A percentile compares a stretch with the other conserved stretches of the same genome.
Conservation (phyloP, 495 filamentous ascomycete species). For the Aspergillus bridgeri region DNA sequence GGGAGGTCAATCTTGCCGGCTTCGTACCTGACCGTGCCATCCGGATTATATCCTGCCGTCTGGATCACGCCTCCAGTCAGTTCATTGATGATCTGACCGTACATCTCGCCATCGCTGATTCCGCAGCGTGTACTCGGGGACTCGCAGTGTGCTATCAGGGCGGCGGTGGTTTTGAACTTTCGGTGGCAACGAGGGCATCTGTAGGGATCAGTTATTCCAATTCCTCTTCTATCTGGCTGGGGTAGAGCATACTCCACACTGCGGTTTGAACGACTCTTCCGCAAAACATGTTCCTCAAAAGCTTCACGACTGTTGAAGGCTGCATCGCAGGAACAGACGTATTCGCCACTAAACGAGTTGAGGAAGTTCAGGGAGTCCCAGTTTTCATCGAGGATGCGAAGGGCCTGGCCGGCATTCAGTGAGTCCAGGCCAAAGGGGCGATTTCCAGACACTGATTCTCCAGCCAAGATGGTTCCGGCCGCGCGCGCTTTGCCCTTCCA, state of each 20-base stretch:
- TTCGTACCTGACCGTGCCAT: conserved; percentile 26
- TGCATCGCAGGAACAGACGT: conserved; percentile 24
- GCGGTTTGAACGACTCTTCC: conserved; percentile 11
- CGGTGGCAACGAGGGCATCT: conserved; percentile 46
- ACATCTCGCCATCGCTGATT: conserved; percentile 32
- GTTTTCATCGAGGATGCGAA: conserved; percentile 12
- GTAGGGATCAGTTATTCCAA: no score
- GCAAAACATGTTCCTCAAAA: conserved; percentile 25
- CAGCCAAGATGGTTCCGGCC: not conserved
- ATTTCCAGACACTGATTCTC: not conserved
- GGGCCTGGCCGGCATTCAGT: conserved; percentile 5
- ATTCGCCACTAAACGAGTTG: conserved; percentile 18
- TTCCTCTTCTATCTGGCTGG: not conserved
- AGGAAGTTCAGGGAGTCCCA: conserved; percentile 28
- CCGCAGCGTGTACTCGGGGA: conserved; percentile 37
- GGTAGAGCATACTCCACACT: conserved; percentile 13
- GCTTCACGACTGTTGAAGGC: conserved; percentile 8
- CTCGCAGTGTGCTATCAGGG: conserved; percentile 51
- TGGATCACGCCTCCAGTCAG: conserved; percentile 48
- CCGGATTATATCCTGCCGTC: conserved; percentile 20
- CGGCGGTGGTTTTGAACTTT: conserved; percentile 38
- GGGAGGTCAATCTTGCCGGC: conserved; percentile 14
- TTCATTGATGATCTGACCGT: conserved; percentile 41
- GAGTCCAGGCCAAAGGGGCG: not conserved
- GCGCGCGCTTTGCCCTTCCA: conserved; percentile 8